phyloP scores from a whole-genome alignment of 805 yeast species.

The Schwanniomyces pseudopolymorphus region DNA sequence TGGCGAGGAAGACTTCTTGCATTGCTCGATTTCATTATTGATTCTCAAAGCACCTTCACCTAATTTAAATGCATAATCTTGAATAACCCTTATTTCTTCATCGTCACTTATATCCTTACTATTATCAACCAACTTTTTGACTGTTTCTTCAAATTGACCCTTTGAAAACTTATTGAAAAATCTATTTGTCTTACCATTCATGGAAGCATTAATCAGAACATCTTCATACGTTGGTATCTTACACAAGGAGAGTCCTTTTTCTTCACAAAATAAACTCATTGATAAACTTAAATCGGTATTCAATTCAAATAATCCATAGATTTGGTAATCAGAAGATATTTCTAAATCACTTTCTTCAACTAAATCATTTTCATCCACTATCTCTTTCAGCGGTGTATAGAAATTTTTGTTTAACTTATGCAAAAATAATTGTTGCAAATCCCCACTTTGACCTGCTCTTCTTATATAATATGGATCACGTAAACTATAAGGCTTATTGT shows the following conservation, averaged over 20 bases:
- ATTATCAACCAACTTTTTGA: background rate
- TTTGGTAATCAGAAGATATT: background rate
- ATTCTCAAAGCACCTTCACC: constrained; percentile 17
- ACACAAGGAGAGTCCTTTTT: background rate
- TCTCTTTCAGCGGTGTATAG: constrained; percentile 5
- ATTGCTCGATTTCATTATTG: background rate
- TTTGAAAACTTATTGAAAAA: constrained; percentile 7
- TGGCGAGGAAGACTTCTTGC: background rate
- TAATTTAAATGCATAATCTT: constrained; percentile 27
- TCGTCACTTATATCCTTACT: constrained; percentile 1
- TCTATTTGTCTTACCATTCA: background rate
- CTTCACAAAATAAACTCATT: constrained; percentile 7
- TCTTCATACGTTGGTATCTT: constrained; percentile 1
- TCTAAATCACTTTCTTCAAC: constrained; percentile 7
- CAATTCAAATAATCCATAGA: constrained; percentile 16
- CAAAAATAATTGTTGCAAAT: constrained; percentile 15
- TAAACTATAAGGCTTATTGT: constrained; percentile 26
- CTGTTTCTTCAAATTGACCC: constrained; percentile 2
- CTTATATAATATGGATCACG: constrained; percentile 29
- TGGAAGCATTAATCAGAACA: background rate
- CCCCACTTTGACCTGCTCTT: constrained; percentile 5
- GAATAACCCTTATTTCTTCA: constrained; percentile 16
- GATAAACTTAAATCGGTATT: constrained; percentile 14
- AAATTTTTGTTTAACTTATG: constrained; percentile 6
- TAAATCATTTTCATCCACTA: constrained; percentile 6